A percentile compares a stretch with the other conserved stretches of the same genome.
Evolutionary conservation across 140 eudicot genomes (phyloP).

Genomic region (Erigeron philadelphicus): DNA sequence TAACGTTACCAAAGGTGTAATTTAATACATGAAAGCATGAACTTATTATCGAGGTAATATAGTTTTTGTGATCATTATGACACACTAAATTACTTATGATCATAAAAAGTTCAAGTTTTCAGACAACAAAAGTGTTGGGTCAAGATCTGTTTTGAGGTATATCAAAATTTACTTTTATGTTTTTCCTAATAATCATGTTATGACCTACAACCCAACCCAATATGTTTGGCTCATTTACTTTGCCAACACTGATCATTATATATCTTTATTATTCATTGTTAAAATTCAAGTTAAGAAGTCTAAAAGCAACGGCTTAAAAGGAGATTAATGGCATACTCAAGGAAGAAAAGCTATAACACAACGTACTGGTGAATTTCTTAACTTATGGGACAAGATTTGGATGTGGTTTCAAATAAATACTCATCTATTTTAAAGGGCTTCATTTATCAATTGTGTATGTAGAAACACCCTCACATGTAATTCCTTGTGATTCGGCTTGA

Average conservation of each 20-base stretch:
- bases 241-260: neutral
- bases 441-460: slow-evolving; percentile 60
- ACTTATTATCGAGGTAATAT: too few relatives aligned
- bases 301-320: slow-evolving; percentile 43
- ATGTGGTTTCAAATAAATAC: slow-evolving; percentile 54
- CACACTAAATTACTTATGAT: neutral
- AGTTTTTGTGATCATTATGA: neutral
- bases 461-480: slow-evolving; percentile 64
- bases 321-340: slow-evolving; percentile 71
- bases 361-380: slow-evolving; percentile 62
- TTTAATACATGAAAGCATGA: neutral
- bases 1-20: neutral
- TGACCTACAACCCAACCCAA: neutral
- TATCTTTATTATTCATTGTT: neutral
- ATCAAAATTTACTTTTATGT: neutral
- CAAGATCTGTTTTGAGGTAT: neutral
- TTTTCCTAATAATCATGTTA: neutral
- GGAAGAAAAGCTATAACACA: slow-evolving; percentile 75
- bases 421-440: slow-evolving; percentile 55
- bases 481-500: slow-evolving; percentile 75
- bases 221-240: neutral
- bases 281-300: slow-evolving; percentile 35
- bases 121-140: neutral
- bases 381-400: slow-evolving; percentile 58
- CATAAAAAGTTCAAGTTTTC: neutral